Evolutionary conservation across 495 filamentous ascomycete genomes (phyloP).

Genomic region (Penicillium turbatum): DNA sequence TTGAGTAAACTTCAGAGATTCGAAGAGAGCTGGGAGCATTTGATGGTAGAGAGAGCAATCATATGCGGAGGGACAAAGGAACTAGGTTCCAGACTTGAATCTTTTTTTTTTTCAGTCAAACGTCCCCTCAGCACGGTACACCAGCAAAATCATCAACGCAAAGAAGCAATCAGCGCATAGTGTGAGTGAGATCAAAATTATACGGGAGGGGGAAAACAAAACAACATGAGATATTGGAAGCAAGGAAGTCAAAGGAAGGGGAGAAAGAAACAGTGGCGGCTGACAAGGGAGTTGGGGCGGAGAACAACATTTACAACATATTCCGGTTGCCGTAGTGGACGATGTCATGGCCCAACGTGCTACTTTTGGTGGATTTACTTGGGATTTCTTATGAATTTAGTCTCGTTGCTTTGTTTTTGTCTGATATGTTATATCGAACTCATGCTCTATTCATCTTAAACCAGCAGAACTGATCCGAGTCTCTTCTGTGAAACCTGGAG

Average conservation of each 20-base stretch:
- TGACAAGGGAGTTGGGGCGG: conserved; percentile 40
- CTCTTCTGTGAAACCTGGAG: neutral
- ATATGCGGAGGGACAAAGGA: conserved; percentile 15
- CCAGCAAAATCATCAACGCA: conserved; percentile 27
- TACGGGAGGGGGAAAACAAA: conserved; percentile 1
- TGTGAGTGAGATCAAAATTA: neutral
- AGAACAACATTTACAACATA: conserved; percentile 36
- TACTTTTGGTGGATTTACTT: neutral
- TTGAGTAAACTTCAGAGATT: conserved; percentile 11
- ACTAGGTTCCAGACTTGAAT: conserved; percentile 11
- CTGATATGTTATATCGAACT: neutral
- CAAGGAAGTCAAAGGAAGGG: conserved; percentile 24
- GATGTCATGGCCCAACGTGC: conserved; percentile 21
- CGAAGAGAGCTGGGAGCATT: conserved; percentile 15
- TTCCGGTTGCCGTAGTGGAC: conserved; percentile 27
- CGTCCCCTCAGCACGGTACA: conserved; percentile 26
- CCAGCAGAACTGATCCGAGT: neutral
- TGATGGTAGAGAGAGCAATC: conserved; percentile 14
- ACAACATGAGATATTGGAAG: conserved; percentile 4
- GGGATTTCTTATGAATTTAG: neutral
- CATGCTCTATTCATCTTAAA: neutral
- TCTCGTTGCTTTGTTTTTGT: neutral
- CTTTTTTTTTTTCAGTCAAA: conserved; percentile 7
- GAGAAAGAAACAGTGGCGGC: conserved; percentile 35
- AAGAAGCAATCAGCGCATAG: conserved; percentile 1